A percentile compares a stretch with the other conserved stretches of the same genome.
These are phyloP conservation scores for Hyphodiscus hymeniophilus DNA, from an alignment of 495 filamentous ascomycete genomes.

Conservation along the genomic window DNA sequence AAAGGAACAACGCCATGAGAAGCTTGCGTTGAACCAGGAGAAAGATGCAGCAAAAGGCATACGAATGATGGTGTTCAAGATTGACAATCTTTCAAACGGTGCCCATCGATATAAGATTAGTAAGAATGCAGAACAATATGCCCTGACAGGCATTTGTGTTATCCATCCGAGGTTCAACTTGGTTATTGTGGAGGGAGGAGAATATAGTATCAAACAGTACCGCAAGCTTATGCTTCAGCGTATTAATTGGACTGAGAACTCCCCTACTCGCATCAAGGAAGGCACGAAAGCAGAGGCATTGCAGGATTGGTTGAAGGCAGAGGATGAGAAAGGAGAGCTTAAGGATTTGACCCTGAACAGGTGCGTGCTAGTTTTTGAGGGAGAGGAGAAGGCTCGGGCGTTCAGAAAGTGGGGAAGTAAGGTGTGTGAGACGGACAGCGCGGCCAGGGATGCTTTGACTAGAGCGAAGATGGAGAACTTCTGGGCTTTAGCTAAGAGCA, in stretches of 20 bases:
- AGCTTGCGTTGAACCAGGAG: constrained; percentile 73
- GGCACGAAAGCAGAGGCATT: constrained; percentile 49
- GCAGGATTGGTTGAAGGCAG: constrained; percentile 63
- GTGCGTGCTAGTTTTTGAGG: constrained; percentile 80
- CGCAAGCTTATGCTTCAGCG: constrained; percentile 87
- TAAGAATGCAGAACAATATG: constrained; percentile 83
- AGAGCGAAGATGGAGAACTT: constrained; percentile 89
- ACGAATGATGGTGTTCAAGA: constrained; percentile 75
- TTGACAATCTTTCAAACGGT: constrained; percentile 79
- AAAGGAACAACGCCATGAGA: constrained; percentile 83
- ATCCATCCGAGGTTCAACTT: constrained; percentile 82
- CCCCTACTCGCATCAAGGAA: constrained; percentile 54
- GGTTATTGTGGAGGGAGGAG: constrained; percentile 86
- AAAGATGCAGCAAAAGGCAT: constrained; percentile 84
- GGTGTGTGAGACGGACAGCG: constrained; percentile 79
- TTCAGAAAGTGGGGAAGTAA: constrained; percentile 84
- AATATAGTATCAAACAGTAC: constrained; percentile 70
- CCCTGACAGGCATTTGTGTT: constrained; percentile 78
- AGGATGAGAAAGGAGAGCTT: constrained; percentile 69
- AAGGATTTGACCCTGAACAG: constrained; percentile 75
- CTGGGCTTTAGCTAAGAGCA: constrained; percentile 84
- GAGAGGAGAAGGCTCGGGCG: constrained; percentile 63
- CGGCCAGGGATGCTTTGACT: constrained; percentile 72
- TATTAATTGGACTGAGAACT: constrained; percentile 90
- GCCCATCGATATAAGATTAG: constrained; percentile 88